Base-by-base conservation (phyloP, 2,329 filamentous ascomycete genomes). In the Penicillium olsonii region DNA sequence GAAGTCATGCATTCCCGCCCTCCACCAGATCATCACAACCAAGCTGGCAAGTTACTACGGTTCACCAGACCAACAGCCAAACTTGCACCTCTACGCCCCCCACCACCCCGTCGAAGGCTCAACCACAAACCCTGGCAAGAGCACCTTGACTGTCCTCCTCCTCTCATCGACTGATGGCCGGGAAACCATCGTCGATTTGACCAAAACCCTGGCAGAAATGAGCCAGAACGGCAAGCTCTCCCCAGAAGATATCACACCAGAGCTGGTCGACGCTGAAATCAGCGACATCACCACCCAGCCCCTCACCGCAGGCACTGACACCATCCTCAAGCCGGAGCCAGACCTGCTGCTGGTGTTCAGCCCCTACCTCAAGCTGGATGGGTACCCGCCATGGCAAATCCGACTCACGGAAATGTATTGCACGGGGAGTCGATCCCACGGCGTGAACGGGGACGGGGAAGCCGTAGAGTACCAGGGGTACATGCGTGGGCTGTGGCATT, bases 381-480 rank as follows among this genome's bases (percentile, higher is more conserved):
- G 94, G 9, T 99, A 97, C 68, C 94, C 94, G 9, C 94, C 94
- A 1, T 99, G 94, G 94, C 94, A 96, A 73, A 82, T 97, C 54
- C 83, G 94, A 37, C 75, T 99, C 66, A 96, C 92, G 0, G 94
- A 99, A 77, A 96, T 99, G 50, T 96, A 92, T 67, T 83, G 76
- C 68, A 82, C 81, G 3, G 73, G 75, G 5, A 68, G 73, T 50
- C 72, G 68, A 40, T 68, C 60, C 37, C 69, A 68, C 40, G 64
- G 64, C 22, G 55, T 68, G 31, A 66, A 62, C 18, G 72, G 69
- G 0, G 68, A 66, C 45, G 67, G 67, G 5, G 73, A 74, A 45
- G 64, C 68, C 1, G 92, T 99, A 15, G 91, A 91, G 37, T 99
- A 99, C 70, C 92, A 96, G 67, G 87, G 95, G 24, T 99, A 97